phyloP scores from a whole-genome alignment of 176 grass and related monocot species.

The Aegilops speltoides region DNA sequence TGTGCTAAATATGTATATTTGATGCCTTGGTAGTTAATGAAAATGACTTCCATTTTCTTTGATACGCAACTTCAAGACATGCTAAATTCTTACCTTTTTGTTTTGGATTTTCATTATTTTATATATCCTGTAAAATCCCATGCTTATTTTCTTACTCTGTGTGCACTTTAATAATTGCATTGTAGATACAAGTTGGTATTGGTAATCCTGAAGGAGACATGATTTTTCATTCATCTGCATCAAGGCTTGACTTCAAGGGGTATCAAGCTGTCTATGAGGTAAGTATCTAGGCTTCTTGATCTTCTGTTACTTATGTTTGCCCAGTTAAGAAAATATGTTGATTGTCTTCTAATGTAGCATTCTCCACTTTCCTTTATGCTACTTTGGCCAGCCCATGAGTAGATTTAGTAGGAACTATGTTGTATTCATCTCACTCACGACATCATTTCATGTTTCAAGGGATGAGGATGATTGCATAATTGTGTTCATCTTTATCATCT shows the following conservation, averaged over 20 bases:
- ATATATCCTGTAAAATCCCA: not conserved
- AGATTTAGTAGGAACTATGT: not conserved
- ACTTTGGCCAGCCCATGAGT: not conserved
- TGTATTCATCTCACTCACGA: not conserved
- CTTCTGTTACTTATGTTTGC: slow-evolving; percentile 6
- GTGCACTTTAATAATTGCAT: slow-evolving; percentile 8
- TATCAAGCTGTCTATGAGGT: slow-evolving; percentile 80
- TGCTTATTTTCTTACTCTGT: slow-evolving; percentile 20
- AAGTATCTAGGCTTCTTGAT: slow-evolving; percentile 23
- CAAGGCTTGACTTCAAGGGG: slow-evolving; percentile 75
- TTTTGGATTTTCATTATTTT: not conserved
- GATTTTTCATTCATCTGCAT: slow-evolving; percentile 64
- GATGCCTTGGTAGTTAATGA: not conserved
- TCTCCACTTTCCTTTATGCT: not conserved
- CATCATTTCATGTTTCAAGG: slow-evolving; percentile 13
- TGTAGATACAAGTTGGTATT: slow-evolving; percentile 93
- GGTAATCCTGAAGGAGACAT: slow-evolving; percentile 55
- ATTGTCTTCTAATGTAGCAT: not conserved
- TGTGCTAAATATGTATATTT: not conserved
- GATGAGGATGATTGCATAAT: not conserved
- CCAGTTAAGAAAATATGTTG: slow-evolving; percentile 13
- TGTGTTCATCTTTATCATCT: slow-evolving; percentile 17
- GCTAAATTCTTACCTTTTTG: not conserved
- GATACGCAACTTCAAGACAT: not conserved
- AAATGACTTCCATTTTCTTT: slow-evolving; percentile 11